Evolutionary conservation across 306 rosid species (phyloP).

Genomic region (Psophocarpus tetragonolobus): DNA sequence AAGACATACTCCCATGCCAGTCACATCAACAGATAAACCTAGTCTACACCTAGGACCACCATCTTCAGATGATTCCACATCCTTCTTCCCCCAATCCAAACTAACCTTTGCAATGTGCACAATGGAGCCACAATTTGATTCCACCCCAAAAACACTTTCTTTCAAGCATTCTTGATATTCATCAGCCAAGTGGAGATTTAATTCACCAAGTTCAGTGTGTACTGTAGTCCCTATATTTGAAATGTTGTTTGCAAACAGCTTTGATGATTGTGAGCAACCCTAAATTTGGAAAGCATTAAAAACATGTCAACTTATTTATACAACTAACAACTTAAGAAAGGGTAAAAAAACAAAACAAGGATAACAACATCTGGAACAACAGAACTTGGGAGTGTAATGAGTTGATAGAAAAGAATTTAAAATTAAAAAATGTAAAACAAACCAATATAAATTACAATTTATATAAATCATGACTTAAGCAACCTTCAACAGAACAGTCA

Average conservation of each 20-base stretch:
- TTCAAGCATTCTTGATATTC: conserved; percentile 92
- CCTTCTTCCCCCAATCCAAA: conserved; percentile 96
- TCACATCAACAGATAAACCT: conserved; percentile 80
- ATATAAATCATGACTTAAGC: not conserved
- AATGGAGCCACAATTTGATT: conserved; percentile 87
- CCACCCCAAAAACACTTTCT: conserved; percentile 84
- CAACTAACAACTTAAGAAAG: not conserved
- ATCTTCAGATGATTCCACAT: conserved; percentile 75
- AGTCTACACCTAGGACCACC: conserved; percentile 61
- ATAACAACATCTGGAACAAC: conserved; percentile 14
- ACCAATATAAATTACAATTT: conserved; percentile 1
- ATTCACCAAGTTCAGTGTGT: conserved; percentile 91
- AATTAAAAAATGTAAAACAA: conserved; percentile 13
- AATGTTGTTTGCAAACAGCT: conserved; percentile 86
- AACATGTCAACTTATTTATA: conserved; percentile 20
- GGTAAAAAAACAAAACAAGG: not conserved
- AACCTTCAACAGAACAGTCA: conserved; percentile 9
- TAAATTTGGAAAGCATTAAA: conserved; percentile 47
- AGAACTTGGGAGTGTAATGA: conserved; percentile 12
- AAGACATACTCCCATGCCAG: conserved; percentile 80
- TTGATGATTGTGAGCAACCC: conserved; percentile 95
- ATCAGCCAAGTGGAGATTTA: conserved; percentile 88
- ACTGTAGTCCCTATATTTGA: conserved; percentile 76
- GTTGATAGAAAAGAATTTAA: conserved; percentile 6
- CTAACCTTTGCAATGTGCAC: conserved; percentile 84